These are phyloP conservation scores for Ophiosphaerella herpotricha DNA, from an alignment of 2,329 filamentous ascomycete species.

Conservation along the genomic window DNA sequence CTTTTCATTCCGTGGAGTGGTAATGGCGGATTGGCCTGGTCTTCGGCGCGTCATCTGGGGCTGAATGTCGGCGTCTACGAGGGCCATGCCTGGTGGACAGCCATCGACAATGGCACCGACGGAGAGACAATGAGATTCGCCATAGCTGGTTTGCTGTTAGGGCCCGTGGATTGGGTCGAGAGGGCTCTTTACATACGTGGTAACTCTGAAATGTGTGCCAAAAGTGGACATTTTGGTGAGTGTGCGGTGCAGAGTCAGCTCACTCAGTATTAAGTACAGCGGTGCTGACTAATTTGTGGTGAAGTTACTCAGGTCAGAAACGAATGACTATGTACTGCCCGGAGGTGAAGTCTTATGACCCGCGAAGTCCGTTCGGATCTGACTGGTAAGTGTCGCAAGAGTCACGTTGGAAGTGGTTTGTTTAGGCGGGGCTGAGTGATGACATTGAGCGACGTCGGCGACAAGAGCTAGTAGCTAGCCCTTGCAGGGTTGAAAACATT, in stretches of 20 bases:
- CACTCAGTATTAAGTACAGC: neutral
- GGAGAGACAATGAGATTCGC: slow-evolving; percentile 87
- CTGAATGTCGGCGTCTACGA: slow-evolving; percentile 88
- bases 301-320: no score
- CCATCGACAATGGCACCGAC: slow-evolving; percentile 96
- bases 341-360: neutral
- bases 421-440: slow-evolving; percentile 26
- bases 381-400: slow-evolving; percentile 19
- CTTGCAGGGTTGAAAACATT: neutral
- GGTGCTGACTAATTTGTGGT: no score
- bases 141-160: slow-evolving; percentile 60
- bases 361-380: slow-evolving; percentile 11
- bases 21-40: slow-evolving; percentile 86
- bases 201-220: slow-evolving; percentile 79
- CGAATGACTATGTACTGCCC: no score
- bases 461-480: neutral
- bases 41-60: slow-evolving; percentile 90
- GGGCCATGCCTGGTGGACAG: slow-evolving; percentile 81
- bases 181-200: slow-evolving; percentile 64
- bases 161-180: slow-evolving; percentile 1
- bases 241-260: slow-evolving; percentile 10
- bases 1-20: slow-evolving; percentile 90
- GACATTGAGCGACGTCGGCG: slow-evolving; percentile 16
- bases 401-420: slow-evolving; percentile 27
- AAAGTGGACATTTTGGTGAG: slow-evolving; percentile 68